phyloP scores from a whole-genome alignment of 208 protist genomes.

The Acanthamoeba sp. region DNA sequence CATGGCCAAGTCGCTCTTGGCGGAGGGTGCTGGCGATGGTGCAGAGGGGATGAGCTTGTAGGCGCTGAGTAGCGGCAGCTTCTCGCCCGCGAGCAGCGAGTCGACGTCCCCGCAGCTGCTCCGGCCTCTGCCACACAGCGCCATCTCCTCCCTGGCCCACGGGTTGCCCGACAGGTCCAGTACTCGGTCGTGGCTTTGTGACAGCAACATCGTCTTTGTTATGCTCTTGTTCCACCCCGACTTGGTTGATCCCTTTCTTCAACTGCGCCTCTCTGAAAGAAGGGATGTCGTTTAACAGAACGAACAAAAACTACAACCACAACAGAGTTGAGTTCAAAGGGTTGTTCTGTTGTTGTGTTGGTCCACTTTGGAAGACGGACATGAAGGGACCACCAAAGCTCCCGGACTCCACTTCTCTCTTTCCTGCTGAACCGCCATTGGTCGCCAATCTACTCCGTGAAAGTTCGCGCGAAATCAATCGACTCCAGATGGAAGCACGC shows the following conservation, averaged over 20 bases:
- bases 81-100: neutral
- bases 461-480: too few species aligned
- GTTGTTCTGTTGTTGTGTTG: too few species aligned
- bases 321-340: too few species aligned
- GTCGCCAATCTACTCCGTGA: too few species aligned
- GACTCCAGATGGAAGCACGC: too few species aligned
- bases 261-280: neutral
- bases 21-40: neutral
- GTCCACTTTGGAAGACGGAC: too few species aligned
- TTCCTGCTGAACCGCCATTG: too few species aligned
- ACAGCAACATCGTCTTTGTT: neutral
- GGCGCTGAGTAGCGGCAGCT: neutral
- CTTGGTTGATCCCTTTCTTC: neutral
- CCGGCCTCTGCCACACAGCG: neutral
- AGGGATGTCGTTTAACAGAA: neutral
- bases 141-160: neutral
- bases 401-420: too few species aligned
- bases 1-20: neutral
- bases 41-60: neutral
- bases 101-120: neutral
- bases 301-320: too few species aligned
- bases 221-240: neutral
- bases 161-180: neutral
- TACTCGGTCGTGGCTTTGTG: neutral
- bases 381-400: too few species aligned